A percentile compares a stretch with the other conserved stretches of the same genome.
These are phyloP conservation scores for Singerocomus rubriflavus DNA, from an alignment of 1,284 basidiomycete species.

Conservation along the genomic window DNA sequence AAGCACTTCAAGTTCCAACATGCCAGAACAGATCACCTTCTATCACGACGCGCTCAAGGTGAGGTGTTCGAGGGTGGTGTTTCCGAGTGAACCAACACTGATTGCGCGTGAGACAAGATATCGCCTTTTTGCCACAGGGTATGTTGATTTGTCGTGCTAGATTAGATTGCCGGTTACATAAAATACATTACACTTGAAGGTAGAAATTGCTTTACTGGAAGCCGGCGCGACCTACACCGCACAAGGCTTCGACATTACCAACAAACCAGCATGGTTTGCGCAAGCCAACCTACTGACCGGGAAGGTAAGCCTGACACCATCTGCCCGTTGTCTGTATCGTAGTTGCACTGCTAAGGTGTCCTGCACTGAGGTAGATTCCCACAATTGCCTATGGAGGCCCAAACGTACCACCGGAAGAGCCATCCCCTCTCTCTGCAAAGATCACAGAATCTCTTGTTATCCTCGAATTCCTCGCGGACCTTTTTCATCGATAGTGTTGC, in stretches of 20 bases:
- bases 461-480: slow-evolving; percentile 41
- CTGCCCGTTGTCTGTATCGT: no score
- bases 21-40: no score
- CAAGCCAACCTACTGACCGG: slow-evolving; percentile 12
- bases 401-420: slow-evolving; percentile 44
- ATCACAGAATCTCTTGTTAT: slow-evolving; percentile 51
- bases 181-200: slow-evolving; percentile 3
- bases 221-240: slow-evolving; percentile 9
- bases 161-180: no score
- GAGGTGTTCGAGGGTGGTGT: no score
- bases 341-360: background rate
- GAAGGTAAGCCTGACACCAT: slow-evolving; percentile 7
- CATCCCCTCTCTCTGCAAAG: slow-evolving; percentile 55
- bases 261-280: slow-evolving; percentile 19
- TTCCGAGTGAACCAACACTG: no score
- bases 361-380: slow-evolving; percentile 42
- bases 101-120: no score
- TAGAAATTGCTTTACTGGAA: slow-evolving; percentile 19
- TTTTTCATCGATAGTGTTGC: slow-evolving; percentile 53
- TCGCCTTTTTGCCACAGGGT: slow-evolving; percentile 6
- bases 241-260: slow-evolving; percentile 6
- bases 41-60: no score
- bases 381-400: slow-evolving; percentile 60
- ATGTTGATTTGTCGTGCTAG: background rate
- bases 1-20: no score